phyloP scores from a whole-genome alignment of 2,329 filamentous ascomycete species.

The Fusarium luffae region DNA sequence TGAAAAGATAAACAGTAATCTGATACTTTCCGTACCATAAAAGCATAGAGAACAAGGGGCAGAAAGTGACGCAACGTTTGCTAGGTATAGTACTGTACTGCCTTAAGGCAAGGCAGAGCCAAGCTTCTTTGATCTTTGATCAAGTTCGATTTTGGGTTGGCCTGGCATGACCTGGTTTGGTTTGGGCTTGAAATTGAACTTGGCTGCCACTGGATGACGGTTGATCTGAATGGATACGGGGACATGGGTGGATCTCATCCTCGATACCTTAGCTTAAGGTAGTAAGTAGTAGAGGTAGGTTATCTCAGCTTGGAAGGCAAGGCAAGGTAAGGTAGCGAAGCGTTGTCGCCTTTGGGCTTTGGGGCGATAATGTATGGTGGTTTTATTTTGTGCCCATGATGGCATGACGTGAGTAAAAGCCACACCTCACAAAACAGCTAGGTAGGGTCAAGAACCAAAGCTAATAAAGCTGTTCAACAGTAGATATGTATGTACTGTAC shows the following conservation, averaged over 20 bases:
- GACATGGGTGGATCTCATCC: constrained; percentile 27
- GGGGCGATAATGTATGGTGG: not conserved
- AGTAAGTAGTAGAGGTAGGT: not conserved
- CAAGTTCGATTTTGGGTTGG: constrained; percentile 37
- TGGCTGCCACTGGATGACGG: constrained; percentile 9
- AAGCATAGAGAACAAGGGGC: constrained; percentile 16
- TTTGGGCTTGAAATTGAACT: not conserved
- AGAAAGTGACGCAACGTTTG: constrained; percentile 38
- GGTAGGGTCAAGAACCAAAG: not conserved
- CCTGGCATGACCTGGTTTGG: constrained; percentile 15
- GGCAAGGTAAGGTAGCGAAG: not conserved
- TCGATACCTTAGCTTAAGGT: not conserved
- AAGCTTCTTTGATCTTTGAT: constrained; percentile 38
- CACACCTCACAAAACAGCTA: not conserved
- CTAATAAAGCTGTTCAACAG: not conserved
- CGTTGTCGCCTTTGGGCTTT: not conserved
- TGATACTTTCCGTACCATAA: not conserved
- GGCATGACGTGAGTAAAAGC: not conserved
- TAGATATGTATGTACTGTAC: not conserved
- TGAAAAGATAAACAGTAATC: not conserved
- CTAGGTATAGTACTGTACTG: not conserved
- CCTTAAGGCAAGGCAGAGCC: constrained; percentile 15
- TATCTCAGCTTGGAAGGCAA: not conserved
- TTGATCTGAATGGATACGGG: not conserved
- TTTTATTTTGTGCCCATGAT: constrained; percentile 6